Percentiles rank a stretch among this genome's conserved stretches.
Conservation (phyloP, 2,329 filamentous ascomycete species). For the Macrophomina pseudophaseolina region DNA sequence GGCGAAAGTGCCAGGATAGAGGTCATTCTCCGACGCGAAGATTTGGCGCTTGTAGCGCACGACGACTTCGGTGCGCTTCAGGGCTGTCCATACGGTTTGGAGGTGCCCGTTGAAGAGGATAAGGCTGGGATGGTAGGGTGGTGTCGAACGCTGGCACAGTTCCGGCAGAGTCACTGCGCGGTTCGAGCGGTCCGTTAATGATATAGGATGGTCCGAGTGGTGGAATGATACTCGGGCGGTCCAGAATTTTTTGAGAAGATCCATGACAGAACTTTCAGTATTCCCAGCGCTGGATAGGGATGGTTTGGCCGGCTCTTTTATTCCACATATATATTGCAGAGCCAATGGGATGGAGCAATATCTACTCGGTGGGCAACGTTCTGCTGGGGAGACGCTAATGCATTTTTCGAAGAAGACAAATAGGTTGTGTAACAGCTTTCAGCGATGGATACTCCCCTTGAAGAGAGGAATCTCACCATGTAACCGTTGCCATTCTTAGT, state of each 20-base stretch:
- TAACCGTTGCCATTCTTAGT: too few relatives aligned
- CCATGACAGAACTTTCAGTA: background rate
- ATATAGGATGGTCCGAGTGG: background rate
- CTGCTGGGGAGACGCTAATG: too few relatives aligned
- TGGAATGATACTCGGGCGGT: background rate
- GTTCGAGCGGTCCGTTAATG: background rate
- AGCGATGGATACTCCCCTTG: too few relatives aligned
- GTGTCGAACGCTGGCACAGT: conserved; percentile 71
- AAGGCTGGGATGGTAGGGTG: conserved; percentile 80
- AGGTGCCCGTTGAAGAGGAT: conserved; percentile 87
- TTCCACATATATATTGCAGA: background rate
- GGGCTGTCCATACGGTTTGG: conserved; percentile 82
- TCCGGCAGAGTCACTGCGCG: conserved; percentile 59
- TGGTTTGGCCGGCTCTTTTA: background rate
- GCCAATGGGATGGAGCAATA: too few relatives aligned
- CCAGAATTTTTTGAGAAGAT: background rate
- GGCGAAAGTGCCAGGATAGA: conserved; percentile 76
- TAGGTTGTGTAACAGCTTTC: too few relatives aligned
- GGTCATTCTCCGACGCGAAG: conserved; percentile 67
- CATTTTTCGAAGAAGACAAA: too few relatives aligned
- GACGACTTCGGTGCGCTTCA: conserved; percentile 67
- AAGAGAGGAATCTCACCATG: too few relatives aligned
- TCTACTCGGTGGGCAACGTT: too few relatives aligned
- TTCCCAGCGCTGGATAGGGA: background rate
- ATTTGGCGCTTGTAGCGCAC: conserved; percentile 79